Percentiles rank a stretch among this genome's conserved stretches.
Evolutionary conservation across 768 basidiomycete species (phyloP).

Genomic region (Gymnopilus junonius): DNA sequence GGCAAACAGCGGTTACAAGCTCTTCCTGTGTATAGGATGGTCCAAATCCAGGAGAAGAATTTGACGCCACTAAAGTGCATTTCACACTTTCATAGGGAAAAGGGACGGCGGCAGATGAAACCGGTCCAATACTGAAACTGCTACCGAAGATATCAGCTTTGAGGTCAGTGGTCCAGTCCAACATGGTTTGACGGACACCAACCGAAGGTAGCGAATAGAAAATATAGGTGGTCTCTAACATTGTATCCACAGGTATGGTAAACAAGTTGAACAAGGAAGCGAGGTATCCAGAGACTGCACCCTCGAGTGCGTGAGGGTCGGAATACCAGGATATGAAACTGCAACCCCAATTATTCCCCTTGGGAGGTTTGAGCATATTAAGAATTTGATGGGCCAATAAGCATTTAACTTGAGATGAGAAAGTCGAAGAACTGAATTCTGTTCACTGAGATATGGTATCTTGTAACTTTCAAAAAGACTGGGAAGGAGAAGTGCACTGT

Average conservation of each 20-base stretch:
- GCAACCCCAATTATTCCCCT: conserved; percentile 33
- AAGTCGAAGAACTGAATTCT: conserved; percentile 19
- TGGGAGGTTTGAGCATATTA: conserved; percentile 31
- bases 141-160: conserved; percentile 20
- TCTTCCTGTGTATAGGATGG: conserved; percentile 38
- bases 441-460: conserved; percentile 24
- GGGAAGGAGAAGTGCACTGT: conserved; percentile 31
- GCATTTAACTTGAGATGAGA: conserved; percentile 25
- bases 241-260: conserved; percentile 6
- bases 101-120: conserved; percentile 19
- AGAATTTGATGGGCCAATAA: conserved; percentile 36
- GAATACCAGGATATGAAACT: conserved; percentile 38
- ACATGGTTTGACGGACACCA: background rate
- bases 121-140: conserved; percentile 24
- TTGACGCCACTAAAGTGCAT: conserved; percentile 34
- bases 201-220: background rate
- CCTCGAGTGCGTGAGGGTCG: conserved; percentile 27
- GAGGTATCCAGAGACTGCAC: conserved; percentile 34
- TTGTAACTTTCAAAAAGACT: conserved; percentile 28
- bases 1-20: conserved; percentile 34
- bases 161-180: conserved; percentile 6
- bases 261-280: conserved; percentile 34
- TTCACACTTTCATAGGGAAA: conserved; percentile 30
- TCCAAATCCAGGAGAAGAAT: conserved; percentile 36
- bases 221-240: conserved; percentile 5